These are phyloP conservation scores for Pisolithus albus DNA, from an alignment of 768 basidiomycete species.

Conservation along the genomic window DNA sequence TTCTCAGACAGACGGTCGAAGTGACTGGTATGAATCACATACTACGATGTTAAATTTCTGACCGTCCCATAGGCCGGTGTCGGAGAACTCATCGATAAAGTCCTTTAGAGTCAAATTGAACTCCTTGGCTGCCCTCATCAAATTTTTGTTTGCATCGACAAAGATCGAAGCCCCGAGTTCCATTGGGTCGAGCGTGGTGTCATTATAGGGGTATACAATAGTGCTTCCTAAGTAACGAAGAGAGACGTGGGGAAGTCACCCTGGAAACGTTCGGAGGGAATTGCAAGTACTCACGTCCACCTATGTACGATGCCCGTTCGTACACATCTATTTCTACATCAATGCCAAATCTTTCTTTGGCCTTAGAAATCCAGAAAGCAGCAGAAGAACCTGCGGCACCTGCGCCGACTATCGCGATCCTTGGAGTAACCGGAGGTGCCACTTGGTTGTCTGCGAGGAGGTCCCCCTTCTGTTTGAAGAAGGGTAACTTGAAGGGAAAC, in stretches of 20 bases:
- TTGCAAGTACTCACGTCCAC: conserved; percentile 62
- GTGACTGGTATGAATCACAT: conserved; percentile 12
- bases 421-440: conserved; percentile 28
- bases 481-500: conserved; percentile 51
- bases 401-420: conserved; percentile 85
- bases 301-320: conserved; percentile 69
- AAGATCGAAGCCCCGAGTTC: conserved; percentile 91
- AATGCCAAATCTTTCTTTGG: conserved; percentile 60
- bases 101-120: conserved; percentile 59
- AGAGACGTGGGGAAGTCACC: conserved; percentile 1
- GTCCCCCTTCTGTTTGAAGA: conserved; percentile 37
- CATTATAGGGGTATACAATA: conserved; percentile 63
- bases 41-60: conserved; percentile 60
- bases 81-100: conserved; percentile 43
- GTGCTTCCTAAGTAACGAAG: conserved; percentile 55
- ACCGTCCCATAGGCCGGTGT: conserved; percentile 81
- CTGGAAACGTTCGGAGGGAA: background rate
- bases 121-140: conserved; percentile 69
- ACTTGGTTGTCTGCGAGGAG: conserved; percentile 13
- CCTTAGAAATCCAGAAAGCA: conserved; percentile 77
- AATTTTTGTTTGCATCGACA: conserved; percentile 64
- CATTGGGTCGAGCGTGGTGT: conserved; percentile 49
- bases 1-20: background rate
- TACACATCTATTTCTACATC: conserved; percentile 80
- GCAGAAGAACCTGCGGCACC: conserved; percentile 84